phyloP scores from a whole-genome alignment of 495 filamentous ascomycete genomes.

The Aspergillus incahuasiensis region DNA sequence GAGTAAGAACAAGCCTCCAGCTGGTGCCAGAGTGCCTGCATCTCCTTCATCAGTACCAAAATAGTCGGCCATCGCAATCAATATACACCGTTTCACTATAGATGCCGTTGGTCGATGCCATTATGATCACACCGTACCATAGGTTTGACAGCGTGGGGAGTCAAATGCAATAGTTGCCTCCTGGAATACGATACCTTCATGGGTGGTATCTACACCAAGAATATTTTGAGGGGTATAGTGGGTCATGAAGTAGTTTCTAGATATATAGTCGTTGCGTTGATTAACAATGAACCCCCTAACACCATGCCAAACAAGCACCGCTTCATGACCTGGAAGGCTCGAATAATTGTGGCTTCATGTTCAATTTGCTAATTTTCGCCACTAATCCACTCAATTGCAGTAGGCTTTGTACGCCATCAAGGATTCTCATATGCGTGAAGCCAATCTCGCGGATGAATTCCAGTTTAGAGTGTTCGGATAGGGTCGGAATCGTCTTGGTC shows the following conservation, averaged over 20 bases:
- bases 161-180: no score
- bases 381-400: constrained; percentile 91
- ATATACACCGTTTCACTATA: neutral
- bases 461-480: constrained; percentile 90
- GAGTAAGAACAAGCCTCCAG: constrained; percentile 60
- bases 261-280: neutral
- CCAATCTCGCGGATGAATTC: constrained; percentile 98
- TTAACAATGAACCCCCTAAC: constrained; percentile 13
- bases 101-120: no score
- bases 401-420: constrained; percentile 92
- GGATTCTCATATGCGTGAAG: constrained; percentile 97
- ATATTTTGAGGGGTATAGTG: neutral
- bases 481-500: constrained; percentile 83
- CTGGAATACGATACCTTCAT: no score
- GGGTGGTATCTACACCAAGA: no score
- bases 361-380: constrained; percentile 83
- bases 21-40: constrained; percentile 65
- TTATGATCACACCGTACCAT: no score
- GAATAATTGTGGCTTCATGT: constrained; percentile 92
- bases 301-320: constrained; percentile 12
- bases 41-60: constrained; percentile 11
- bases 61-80: neutral
- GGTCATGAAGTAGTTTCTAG: neutral
- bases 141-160: no score
- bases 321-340: constrained; percentile 42